Conservation (phyloP, 768 basidiomycete genomes). For the Pleurotus cornucopiae region DNA sequence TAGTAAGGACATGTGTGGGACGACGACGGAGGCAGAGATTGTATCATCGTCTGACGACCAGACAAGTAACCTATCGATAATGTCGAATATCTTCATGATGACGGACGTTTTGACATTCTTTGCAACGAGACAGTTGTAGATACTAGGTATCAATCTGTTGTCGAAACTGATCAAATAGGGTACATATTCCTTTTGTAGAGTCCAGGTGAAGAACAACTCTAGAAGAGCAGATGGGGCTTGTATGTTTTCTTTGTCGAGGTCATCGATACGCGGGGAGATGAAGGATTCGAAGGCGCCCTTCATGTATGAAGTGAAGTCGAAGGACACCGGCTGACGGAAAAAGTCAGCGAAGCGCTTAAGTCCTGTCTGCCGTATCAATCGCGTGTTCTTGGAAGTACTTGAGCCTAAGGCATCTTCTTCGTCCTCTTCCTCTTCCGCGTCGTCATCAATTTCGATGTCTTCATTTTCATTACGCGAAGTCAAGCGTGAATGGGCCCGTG, state of each 20-base stretch:
- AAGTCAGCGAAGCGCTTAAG: conserved; percentile 86
- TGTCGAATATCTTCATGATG: conserved; percentile 76
- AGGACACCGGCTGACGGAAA: conserved; percentile 68
- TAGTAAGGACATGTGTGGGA: conserved; percentile 67
- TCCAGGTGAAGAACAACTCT: conserved; percentile 82
- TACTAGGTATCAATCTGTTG: conserved; percentile 59
- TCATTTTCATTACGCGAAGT: conserved; percentile 30
- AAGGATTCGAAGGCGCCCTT: conserved; percentile 59
- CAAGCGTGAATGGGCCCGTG: conserved; percentile 59
- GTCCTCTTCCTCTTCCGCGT: conserved; percentile 31
- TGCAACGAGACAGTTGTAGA: conserved; percentile 79
- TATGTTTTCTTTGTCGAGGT: conserved; percentile 79
- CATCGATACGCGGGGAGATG: conserved; percentile 78
- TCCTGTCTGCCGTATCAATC: conserved; percentile 76
- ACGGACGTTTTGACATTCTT: conserved; percentile 86
- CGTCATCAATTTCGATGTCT: conserved; percentile 29
- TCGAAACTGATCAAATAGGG: conserved; percentile 70
- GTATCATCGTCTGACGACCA: conserved; percentile 46
- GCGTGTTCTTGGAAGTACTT: conserved; percentile 33
- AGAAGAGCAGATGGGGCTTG: conserved; percentile 88
- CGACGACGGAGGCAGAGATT: conserved; percentile 51
- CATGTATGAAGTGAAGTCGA: conserved; percentile 76
- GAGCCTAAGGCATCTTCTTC: conserved; percentile 26
- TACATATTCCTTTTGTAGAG: conserved; percentile 51
- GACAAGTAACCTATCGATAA: conserved; percentile 67